A percentile compares a stretch with the other conserved stretches of the same genome.
Evolutionary conservation across 495 filamentous ascomycete species (phyloP).

Genomic region (Penicillium egyptiacum): DNA sequence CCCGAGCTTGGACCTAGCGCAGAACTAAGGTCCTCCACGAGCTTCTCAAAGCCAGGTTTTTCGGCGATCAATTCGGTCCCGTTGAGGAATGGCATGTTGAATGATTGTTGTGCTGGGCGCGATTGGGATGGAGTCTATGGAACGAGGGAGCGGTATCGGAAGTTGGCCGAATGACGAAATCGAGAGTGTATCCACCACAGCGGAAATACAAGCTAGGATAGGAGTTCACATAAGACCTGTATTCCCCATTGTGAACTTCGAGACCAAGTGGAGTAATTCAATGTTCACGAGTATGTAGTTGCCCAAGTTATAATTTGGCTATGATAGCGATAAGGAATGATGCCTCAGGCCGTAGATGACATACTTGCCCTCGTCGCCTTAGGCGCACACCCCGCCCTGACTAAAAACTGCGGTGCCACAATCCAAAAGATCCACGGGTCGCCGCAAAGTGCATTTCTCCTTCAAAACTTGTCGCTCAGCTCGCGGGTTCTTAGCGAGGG

Average conservation of each 20-base stretch:
- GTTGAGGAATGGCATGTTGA: constrained; percentile 39
- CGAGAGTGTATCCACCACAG: background rate
- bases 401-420: constrained; percentile 33
- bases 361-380: constrained; percentile 27
- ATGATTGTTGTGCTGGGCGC: constrained; percentile 6
- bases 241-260: constrained; percentile 1
- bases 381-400: constrained; percentile 35
- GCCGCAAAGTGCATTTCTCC: constrained; percentile 21
- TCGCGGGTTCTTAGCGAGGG: constrained; percentile 15
- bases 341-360: constrained; percentile 24
- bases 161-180: constrained; percentile 12
- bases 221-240: background rate
- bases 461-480: constrained; percentile 13
- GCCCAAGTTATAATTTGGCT: background rate
- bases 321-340: constrained; percentile 27
- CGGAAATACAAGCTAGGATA: background rate
- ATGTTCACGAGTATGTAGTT: background rate
- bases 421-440: constrained; percentile 30
- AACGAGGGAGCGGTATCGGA: constrained; percentile 20
- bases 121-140: background rate
- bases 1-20: constrained; percentile 76
- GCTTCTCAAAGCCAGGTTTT: constrained; percentile 58
- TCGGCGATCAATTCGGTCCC: constrained; percentile 14
- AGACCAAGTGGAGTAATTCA: background rate
- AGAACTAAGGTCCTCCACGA: constrained; percentile 69